A percentile compares a stretch with the other conserved stretches of the same genome.
Evolutionary conservation across 2,329 filamentous ascomycete genomes (phyloP).

Genomic region (Zopfia rhizophila): DNA sequence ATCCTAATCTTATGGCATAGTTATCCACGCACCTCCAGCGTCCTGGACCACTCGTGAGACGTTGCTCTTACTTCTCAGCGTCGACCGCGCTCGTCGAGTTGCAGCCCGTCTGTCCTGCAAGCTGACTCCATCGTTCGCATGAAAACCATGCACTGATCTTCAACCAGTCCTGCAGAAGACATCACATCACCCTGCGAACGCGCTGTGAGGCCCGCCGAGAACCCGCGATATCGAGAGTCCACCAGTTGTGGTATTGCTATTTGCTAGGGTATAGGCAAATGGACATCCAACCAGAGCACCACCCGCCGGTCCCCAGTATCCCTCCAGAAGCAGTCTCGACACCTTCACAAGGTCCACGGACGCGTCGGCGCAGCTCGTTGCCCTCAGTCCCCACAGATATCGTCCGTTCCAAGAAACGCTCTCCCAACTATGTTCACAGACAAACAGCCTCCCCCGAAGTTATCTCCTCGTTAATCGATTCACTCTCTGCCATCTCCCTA

Average conservation of each 20-base stretch:
- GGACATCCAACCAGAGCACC: slow-evolving; percentile 33
- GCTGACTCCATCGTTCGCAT: slow-evolving; percentile 18
- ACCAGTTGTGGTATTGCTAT: not conserved
- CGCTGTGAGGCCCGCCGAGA: slow-evolving; percentile 1
- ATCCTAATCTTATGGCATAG: too few species aligned
- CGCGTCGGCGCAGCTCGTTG: slow-evolving; percentile 43
- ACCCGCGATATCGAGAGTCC: slow-evolving; percentile 6
- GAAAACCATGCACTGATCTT: slow-evolving; percentile 28
- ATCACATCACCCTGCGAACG: slow-evolving; percentile 13
- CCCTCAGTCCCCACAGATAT: slow-evolving; percentile 32
- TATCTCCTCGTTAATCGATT: slow-evolving; percentile 72
- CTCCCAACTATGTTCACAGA: slow-evolving; percentile 49
- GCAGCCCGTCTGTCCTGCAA: slow-evolving; percentile 6
- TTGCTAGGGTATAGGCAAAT: slow-evolving; percentile 29
- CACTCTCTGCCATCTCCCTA: slow-evolving; percentile 68
- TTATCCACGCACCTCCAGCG: too few species aligned
- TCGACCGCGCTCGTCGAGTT: too few species aligned
- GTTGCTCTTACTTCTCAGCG: too few species aligned
- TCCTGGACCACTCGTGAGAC: too few species aligned
- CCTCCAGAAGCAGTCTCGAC: slow-evolving; percentile 23
- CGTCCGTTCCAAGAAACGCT: slow-evolving; percentile 33
- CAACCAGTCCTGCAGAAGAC: slow-evolving; percentile 16
- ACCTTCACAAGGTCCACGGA: slow-evolving; percentile 33
- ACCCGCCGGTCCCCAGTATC: slow-evolving; percentile 28
- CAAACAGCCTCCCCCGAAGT: slow-evolving; percentile 70